Percentiles rank a stretch among this genome's conserved stretches.
phyloP scores from a whole-genome alignment of 768 basidiomycete genomes.

The Russula brevipes region DNA sequence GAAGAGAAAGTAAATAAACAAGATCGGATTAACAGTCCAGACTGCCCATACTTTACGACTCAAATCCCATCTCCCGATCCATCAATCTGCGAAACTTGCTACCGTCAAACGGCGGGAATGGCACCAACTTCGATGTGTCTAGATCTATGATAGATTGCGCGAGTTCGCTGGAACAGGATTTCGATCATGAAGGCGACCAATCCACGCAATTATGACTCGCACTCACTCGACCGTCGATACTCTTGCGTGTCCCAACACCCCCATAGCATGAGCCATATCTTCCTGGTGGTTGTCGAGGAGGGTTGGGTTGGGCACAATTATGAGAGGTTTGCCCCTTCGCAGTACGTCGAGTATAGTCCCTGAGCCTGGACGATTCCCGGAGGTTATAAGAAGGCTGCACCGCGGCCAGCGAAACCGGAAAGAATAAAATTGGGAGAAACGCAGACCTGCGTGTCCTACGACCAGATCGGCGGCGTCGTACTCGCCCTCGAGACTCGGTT shows the following conservation, averaged over 20 bases:
- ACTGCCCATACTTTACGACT: constrained; percentile 1
- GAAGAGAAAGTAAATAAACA: background rate
- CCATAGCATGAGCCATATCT: constrained; percentile 73
- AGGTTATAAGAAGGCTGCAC: background rate
- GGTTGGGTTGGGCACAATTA: constrained; percentile 85
- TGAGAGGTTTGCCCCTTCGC: constrained; percentile 64
- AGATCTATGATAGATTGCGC: constrained; percentile 49
- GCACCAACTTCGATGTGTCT: constrained; percentile 40
- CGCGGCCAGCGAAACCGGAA: background rate
- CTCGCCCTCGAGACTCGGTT: constrained; percentile 61
- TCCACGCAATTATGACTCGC: background rate
- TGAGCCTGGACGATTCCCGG: constrained; percentile 52
- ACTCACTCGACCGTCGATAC: constrained; percentile 57
- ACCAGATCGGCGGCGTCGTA: constrained; percentile 68
- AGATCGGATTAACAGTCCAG: background rate
- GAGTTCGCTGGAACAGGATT: constrained; percentile 41
- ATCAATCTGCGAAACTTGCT: constrained; percentile 60
- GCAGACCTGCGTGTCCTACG: constrained; percentile 89
- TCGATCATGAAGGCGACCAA: background rate
- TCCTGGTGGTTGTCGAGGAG: constrained; percentile 91
- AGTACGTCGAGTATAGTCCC: constrained; percentile 92
- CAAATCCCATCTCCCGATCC: constrained; percentile 76
- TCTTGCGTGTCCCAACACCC: constrained; percentile 50
- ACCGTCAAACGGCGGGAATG: constrained; percentile 67
- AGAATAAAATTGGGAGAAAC: background rate